phyloP scores from a whole-genome alignment of 805 yeast species.

The Candida ortonii region DNA sequence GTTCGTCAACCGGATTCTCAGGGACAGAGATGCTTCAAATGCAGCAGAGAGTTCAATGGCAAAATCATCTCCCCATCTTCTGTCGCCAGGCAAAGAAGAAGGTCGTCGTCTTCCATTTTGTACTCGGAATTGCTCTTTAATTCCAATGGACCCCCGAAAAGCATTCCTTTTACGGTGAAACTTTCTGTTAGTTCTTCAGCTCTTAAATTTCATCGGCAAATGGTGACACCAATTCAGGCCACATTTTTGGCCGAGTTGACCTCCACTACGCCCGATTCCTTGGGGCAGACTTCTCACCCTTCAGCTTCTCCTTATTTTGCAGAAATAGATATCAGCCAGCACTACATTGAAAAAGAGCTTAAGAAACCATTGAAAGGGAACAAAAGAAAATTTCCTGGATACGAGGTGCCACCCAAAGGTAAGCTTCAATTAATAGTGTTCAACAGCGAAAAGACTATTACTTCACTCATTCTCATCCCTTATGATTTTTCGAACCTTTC shows the following conservation, averaged over 20 bases:
- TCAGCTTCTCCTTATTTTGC: slow-evolving; percentile 34
- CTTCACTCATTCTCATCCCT: slow-evolving; percentile 25
- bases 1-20: no score
- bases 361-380: slow-evolving; percentile 4
- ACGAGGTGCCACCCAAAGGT: slow-evolving; percentile 25
- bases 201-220: no score
- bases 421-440: slow-evolving; percentile 30
- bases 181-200: slow-evolving; percentile 24
- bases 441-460: slow-evolving; percentile 30
- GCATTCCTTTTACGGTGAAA: slow-evolving; percentile 28
- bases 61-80: not conserved
- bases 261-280: no score
- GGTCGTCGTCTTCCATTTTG: slow-evolving; percentile 24
- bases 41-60: slow-evolving; percentile 4
- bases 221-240: no score
- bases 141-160: slow-evolving; percentile 10
- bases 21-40: slow-evolving; percentile 7
- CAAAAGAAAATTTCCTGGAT: slow-evolving; percentile 31
- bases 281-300: no score
- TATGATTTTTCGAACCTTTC: slow-evolving; percentile 25
- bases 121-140: slow-evolving; percentile 21
- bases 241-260: slow-evolving; percentile 3
- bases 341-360: slow-evolving; percentile 23
- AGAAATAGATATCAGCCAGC: slow-evolving; percentile 27
- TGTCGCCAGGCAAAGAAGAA: slow-evolving; percentile 1